Percentiles rank a stretch among this genome's conserved stretches.
These are phyloP conservation scores for Podaxis mareebaensis DNA, from an alignment of 768 basidiomycete species.

Conservation along the genomic window DNA sequence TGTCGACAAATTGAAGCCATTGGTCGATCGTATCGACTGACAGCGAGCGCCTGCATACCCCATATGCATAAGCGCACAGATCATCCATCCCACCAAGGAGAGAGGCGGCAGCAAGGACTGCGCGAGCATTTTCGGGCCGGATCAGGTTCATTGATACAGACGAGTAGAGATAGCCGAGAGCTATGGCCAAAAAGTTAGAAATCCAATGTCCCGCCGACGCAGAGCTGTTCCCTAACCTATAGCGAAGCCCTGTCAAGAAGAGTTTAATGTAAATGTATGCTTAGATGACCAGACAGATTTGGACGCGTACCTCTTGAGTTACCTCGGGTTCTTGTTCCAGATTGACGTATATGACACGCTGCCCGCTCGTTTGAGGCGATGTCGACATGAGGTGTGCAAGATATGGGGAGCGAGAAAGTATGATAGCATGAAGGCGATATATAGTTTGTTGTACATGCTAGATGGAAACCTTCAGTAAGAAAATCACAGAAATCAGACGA, in stretches of 20 bases:
- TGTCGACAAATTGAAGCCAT: constrained; percentile 79
- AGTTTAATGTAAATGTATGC: constrained; percentile 17
- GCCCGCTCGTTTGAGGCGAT: constrained; percentile 63
- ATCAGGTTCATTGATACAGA: constrained; percentile 67
- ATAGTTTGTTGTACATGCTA: constrained; percentile 75
- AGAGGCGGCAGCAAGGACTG: constrained; percentile 82
- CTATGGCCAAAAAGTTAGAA: constrained; percentile 36
- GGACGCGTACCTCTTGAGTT: constrained; percentile 70
- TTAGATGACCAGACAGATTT: constrained; percentile 13
- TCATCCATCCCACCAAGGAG: constrained; percentile 88
- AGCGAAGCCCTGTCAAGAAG: constrained; percentile 60
- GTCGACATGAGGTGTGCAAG: constrained; percentile 88
- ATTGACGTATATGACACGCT: constrained; percentile 71
- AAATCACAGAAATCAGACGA: constrained; percentile 7
- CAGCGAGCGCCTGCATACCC: constrained; percentile 75
- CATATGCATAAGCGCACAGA: constrained; percentile 77
- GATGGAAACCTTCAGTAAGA: constrained; percentile 15
- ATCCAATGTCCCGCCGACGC: not conserved
- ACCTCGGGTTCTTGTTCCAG: constrained; percentile 81
- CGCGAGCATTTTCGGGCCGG: constrained; percentile 78
- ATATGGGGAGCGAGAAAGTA: constrained; percentile 85
- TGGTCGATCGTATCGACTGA: constrained; percentile 69
- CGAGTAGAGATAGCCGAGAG: constrained; percentile 81
- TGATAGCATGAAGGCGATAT: constrained; percentile 81
- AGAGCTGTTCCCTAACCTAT: constrained; percentile 50